Evolutionary conservation across 495 filamentous ascomycete species (phyloP).

Genomic region (Aspergillus panamensis): DNA sequence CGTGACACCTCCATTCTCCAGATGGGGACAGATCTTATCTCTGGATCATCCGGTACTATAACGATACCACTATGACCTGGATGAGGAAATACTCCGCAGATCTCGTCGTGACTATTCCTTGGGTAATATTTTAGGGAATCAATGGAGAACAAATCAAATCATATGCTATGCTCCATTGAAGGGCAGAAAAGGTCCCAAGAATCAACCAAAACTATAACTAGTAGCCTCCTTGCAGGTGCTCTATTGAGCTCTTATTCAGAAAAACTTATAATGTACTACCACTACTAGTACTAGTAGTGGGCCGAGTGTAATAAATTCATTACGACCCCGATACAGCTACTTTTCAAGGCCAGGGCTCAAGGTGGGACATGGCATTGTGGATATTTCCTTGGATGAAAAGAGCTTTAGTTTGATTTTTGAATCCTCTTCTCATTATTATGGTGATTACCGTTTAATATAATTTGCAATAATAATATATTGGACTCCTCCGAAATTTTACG

Average conservation of each 20-base stretch:
- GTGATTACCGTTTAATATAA: not conserved
- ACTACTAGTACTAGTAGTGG: not conserved
- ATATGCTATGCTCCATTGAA: too few species aligned
- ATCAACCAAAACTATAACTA: too few species aligned
- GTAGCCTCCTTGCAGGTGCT: too few species aligned
- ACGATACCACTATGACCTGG: not conserved
- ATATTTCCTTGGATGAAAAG: not conserved
- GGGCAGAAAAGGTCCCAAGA: too few species aligned
- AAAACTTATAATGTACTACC: too few species aligned
- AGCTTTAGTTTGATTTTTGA: not conserved
- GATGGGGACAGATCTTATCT: not conserved
- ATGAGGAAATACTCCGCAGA: not conserved
- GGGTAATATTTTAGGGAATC: too few species aligned
- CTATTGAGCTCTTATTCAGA: not conserved
- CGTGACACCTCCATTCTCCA: not conserved
- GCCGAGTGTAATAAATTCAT: not conserved
- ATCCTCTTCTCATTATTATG: not conserved
- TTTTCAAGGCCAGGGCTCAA: not conserved
- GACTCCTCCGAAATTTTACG: not conserved
- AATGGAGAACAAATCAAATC: too few species aligned
- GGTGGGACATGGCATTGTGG: not conserved
- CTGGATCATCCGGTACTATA: not conserved
- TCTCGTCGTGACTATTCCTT: not conserved
- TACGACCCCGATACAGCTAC: not conserved
- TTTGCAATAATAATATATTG: not conserved